phyloP scores from a whole-genome alignment of 2,329 filamentous ascomycete genomes.

The Metarhizium guizhouense region DNA sequence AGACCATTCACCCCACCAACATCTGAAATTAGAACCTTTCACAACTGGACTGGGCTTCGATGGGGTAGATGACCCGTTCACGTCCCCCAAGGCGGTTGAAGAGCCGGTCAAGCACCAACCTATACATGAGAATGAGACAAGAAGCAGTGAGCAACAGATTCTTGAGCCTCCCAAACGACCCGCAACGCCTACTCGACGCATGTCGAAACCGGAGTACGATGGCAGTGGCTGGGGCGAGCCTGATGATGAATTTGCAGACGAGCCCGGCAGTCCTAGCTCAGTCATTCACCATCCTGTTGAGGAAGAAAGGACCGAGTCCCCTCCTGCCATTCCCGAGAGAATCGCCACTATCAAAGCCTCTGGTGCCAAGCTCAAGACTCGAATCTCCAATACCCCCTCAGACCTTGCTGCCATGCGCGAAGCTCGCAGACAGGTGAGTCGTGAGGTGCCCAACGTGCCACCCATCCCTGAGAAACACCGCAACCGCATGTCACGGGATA shows the following conservation, averaged over 20 bases:
- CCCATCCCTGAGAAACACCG: conserved; percentile 53
- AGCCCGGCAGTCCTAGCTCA: conserved; percentile 73
- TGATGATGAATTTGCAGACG: conserved; percentile 41
- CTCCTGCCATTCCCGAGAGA: conserved; percentile 66
- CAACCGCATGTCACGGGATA: conserved; percentile 42
- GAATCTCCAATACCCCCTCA: conserved; percentile 77
- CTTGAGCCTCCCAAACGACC: conserved; percentile 32
- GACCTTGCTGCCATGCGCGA: conserved; percentile 81
- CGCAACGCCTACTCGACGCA: conserved; percentile 37
- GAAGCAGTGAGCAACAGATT: conserved; percentile 24
- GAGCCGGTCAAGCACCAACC: background rate
- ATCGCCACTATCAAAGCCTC: conserved; percentile 84
- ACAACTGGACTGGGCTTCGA: conserved; percentile 28
- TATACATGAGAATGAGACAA: conserved; percentile 9
- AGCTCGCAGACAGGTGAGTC: conserved; percentile 74
- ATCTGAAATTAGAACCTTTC: conserved; percentile 3
- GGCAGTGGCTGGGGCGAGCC: conserved; percentile 52
- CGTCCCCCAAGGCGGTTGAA: background rate
- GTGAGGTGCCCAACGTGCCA: conserved; percentile 53
- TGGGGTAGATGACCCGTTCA: background rate
- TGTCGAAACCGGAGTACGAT: conserved; percentile 55
- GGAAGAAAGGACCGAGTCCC: conserved; percentile 40
- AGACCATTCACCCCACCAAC: conserved; percentile 13
- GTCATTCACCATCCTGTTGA: conserved; percentile 71
- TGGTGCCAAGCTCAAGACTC: conserved; percentile 79